Conservation (phyloP, 768 basidiomycete species). For the Termitomyces sp. region DNA sequence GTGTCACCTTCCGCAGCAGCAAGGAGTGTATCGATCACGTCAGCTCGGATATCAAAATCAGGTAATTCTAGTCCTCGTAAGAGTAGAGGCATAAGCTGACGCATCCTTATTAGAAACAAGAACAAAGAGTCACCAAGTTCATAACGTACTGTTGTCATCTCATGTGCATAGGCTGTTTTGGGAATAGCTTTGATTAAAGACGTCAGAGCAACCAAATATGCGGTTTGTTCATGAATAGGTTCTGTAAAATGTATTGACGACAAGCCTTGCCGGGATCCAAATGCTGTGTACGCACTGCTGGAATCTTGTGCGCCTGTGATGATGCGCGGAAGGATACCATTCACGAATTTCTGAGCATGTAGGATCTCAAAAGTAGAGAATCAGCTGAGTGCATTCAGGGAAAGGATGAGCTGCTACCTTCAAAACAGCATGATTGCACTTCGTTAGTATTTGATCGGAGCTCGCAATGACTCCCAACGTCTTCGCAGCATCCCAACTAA, state of each 20-base stretch:
- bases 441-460: slow-evolving; percentile 61
- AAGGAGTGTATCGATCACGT: slow-evolving; percentile 76
- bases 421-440: slow-evolving; percentile 70
- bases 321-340: slow-evolving; percentile 65
- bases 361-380: slow-evolving; percentile 44
- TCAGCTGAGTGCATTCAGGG: neutral
- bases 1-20: slow-evolving; percentile 60
- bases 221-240: slow-evolving; percentile 40
- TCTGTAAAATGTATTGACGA: slow-evolving; percentile 4
- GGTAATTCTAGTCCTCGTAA: slow-evolving; percentile 79
- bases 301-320: slow-evolving; percentile 56
- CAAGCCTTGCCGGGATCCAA: neutral
- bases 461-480: slow-evolving; percentile 64
- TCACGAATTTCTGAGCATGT: slow-evolving; percentile 72
- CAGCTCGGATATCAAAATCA: slow-evolving; percentile 64
- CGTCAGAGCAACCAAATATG: slow-evolving; percentile 79
- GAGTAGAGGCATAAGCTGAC: slow-evolving; percentile 82
- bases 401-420: slow-evolving; percentile 46
- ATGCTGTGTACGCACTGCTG: slow-evolving; percentile 35
- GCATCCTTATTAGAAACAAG: neutral
- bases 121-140: neutral
- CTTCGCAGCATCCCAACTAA: slow-evolving; percentile 72
- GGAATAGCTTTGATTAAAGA: slow-evolving; percentile 78
- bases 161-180: slow-evolving; percentile 61
- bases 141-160: slow-evolving; percentile 52